Percentiles rank a stretch among this genome's conserved stretches.
Evolutionary conservation across 495 filamentous ascomycete species (phyloP).

Genomic region (Podospora pseudocomata): DNA sequence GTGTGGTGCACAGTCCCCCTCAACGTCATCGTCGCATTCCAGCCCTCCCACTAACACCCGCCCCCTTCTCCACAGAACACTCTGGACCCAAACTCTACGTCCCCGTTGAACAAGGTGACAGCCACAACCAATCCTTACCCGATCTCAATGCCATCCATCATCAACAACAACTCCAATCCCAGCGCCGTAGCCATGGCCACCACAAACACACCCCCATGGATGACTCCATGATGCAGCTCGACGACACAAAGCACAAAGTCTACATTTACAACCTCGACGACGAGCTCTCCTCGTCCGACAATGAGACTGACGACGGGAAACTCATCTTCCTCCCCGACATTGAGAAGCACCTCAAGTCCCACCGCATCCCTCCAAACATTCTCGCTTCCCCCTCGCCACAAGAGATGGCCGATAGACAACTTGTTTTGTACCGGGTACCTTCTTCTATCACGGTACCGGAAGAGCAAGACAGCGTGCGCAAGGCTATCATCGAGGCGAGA

Average conservation of each 20-base stretch:
- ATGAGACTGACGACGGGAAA: constrained; percentile 46
- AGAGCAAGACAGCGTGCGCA: constrained; percentile 77
- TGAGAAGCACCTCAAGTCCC: constrained; percentile 62
- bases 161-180: constrained; percentile 7
- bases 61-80: constrained; percentile 38
- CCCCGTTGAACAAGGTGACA: constrained; percentile 43
- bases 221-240: constrained; percentile 72
- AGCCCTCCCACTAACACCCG: constrained; percentile 20
- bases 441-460: constrained; percentile 68
- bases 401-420: constrained; percentile 53
- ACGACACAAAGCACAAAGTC: constrained; percentile 80
- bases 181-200: constrained; percentile 9
- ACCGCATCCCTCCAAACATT: constrained; percentile 62
- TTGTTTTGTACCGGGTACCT: constrained; percentile 81
- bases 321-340: constrained; percentile 81
- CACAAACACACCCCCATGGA: constrained; percentile 14
- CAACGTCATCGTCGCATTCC: constrained; percentile 9
- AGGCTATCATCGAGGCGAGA: constrained; percentile 79
- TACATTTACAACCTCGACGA: constrained; percentile 89
- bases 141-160: constrained; percentile 1
- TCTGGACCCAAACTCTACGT: constrained; percentile 56
- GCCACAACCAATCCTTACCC: constrained; percentile 1
- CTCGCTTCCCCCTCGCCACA: constrained; percentile 41
- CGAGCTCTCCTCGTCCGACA: constrained; percentile 69
- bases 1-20: background rate